Evolutionary conservation across 2,329 filamentous ascomycete genomes (phyloP).

Genomic region (Colletotrichum camelliae): DNA sequence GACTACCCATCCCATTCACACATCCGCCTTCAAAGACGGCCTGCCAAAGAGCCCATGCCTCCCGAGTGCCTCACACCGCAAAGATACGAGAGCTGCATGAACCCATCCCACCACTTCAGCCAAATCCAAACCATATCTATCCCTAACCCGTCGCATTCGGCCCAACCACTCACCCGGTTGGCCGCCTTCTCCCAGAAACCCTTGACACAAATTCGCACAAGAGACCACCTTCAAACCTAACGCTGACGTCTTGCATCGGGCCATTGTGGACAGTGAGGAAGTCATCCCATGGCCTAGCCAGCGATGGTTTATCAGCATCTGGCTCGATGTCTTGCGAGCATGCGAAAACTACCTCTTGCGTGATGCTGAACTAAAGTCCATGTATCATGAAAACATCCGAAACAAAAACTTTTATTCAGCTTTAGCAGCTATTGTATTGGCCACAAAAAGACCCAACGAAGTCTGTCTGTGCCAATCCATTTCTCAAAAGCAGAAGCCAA

Average conservation of each 20-base stretch:
- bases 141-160: not conserved
- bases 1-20: not conserved
- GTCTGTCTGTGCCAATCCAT: too few relatives aligned
- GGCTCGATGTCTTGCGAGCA: too few relatives aligned
- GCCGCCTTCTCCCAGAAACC: not conserved
- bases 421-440: too few relatives aligned
- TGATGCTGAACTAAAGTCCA: too few relatives aligned
- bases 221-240: not conserved
- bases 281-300: too few relatives aligned
- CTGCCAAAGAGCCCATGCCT: not conserved
- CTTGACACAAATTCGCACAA: not conserved
- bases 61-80: not conserved
- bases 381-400: too few relatives aligned
- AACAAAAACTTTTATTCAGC: too few relatives aligned
- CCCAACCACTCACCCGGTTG: not conserved
- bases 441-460: too few relatives aligned
- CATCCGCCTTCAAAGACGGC: not conserved
- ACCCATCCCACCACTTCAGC: not conserved
- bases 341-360: too few relatives aligned
- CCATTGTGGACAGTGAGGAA: too few relatives aligned
- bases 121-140: not conserved
- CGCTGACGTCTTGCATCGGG: not conserved
- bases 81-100: not conserved
- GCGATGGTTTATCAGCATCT: too few relatives aligned
- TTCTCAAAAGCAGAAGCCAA: too few relatives aligned